Conservation (phyloP, 2,329 filamentous ascomycete species). For the Boeremia lycopersici region DNA sequence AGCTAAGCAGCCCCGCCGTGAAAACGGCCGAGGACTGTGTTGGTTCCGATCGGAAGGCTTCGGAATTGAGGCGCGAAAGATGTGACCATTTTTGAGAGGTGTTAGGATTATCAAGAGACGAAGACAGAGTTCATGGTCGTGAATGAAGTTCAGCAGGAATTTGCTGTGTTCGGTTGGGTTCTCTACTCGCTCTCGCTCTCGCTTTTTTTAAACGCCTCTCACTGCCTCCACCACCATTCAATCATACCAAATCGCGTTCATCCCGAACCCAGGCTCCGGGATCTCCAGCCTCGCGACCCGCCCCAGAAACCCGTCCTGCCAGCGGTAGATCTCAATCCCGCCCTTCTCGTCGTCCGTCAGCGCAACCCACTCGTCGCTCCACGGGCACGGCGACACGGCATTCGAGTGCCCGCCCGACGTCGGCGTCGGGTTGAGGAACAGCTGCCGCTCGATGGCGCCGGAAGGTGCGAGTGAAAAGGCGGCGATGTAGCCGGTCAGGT, state of each 20-base stretch:
- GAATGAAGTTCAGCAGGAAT: too few species aligned
- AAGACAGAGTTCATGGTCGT: too few species aligned
- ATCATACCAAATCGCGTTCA: slow-evolving; percentile 97
- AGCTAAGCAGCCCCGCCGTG: too few species aligned
- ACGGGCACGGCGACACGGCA: slow-evolving; percentile 82
- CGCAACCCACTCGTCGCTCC: slow-evolving; percentile 87
- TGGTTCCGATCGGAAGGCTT: slow-evolving; percentile 32
- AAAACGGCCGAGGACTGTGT: background rate
- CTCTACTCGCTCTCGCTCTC: too few species aligned
- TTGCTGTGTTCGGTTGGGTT: too few species aligned
- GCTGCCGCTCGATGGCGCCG: slow-evolving; percentile 76
- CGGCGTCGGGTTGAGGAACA: slow-evolving; percentile 81
- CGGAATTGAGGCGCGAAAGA: too few species aligned
- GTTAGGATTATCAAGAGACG: too few species aligned
- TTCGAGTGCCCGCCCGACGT: slow-evolving; percentile 90
- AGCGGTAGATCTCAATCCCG: slow-evolving; percentile 86
- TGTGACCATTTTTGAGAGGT: too few species aligned
- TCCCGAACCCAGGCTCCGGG: slow-evolving; percentile 87
- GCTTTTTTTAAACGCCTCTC: background rate
- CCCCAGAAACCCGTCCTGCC: slow-evolving; percentile 79
- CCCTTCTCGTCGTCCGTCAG: slow-evolving; percentile 88
- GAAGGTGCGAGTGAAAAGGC: slow-evolving; percentile 73
- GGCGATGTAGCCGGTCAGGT: slow-evolving; percentile 80
- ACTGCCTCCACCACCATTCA: slow-evolving; percentile 44
- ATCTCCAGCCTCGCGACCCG: slow-evolving; percentile 78